These are phyloP conservation scores for Lyophyllum atratum DNA, from an alignment of 768 basidiomycete species.

Conservation along the genomic window DNA sequence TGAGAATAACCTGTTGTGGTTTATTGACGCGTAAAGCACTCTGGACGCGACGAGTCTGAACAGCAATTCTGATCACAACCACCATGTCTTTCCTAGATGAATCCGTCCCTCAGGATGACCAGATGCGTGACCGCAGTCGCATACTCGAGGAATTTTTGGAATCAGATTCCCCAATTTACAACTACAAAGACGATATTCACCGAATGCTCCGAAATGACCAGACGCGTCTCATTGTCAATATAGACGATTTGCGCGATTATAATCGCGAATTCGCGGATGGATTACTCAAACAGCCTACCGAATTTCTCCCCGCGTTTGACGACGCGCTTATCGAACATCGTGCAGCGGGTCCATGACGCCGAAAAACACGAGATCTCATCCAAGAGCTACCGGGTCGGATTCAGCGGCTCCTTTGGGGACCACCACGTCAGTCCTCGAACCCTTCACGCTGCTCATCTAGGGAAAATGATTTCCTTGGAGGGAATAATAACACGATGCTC, in stretches of 20 bases:
- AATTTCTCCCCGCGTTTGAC: constrained; percentile 89
- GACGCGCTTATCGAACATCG: constrained; percentile 74
- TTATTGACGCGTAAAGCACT: constrained; percentile 10
- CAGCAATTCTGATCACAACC: constrained; percentile 8
- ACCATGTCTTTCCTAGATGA: constrained; percentile 54
- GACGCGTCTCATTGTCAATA: constrained; percentile 90
- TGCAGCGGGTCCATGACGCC: constrained; percentile 72
- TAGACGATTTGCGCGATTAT: constrained; percentile 94
- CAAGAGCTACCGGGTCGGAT: constrained; percentile 84
- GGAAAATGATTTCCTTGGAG: constrained; percentile 96
- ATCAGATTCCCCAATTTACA: constrained; percentile 65
- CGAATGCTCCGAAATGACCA: constrained; percentile 82
- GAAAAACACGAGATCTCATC: constrained; percentile 82
- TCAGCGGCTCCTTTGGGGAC: constrained; percentile 96
- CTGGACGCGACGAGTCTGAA: not conserved
- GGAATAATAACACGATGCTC: constrained; percentile 99
- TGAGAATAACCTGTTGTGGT: not conserved
- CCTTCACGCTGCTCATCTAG: constrained; percentile 83
- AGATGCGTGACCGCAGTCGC: constrained; percentile 73
- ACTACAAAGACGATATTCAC: constrained; percentile 84
- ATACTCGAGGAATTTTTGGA: constrained; percentile 84
- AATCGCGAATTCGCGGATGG: constrained; percentile 87
- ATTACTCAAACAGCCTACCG: constrained; percentile 83
- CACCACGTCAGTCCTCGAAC: constrained; percentile 97
- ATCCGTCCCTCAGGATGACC: constrained; percentile 66